Percentiles rank a stretch among this genome's conserved stretches.
phyloP scores from a whole-genome alignment of 2,329 filamentous ascomycete species.

The Fusarium domesticum region DNA sequence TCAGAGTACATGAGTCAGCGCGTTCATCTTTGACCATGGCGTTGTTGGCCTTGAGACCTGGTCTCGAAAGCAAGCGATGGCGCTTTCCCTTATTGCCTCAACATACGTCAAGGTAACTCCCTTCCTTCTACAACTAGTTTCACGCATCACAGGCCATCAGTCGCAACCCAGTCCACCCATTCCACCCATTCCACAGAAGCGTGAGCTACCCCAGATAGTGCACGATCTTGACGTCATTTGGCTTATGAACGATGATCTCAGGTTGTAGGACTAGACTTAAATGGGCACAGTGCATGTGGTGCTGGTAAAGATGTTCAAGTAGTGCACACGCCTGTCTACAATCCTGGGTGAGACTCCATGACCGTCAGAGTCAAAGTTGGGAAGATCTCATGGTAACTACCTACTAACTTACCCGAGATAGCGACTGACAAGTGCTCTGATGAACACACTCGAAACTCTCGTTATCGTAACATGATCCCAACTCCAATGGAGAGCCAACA shows the following conservation, averaged over 20 bases:
- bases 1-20: background rate
- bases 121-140: conserved; percentile 11
- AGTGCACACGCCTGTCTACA: too few relatives aligned
- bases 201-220: conserved; percentile 25
- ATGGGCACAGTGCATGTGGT: conserved; percentile 13
- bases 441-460: too few relatives aligned
- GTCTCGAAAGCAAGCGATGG: conserved; percentile 5
- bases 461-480: too few relatives aligned
- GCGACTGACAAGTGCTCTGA: too few relatives aligned
- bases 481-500: too few relatives aligned
- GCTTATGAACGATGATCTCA: conserved; percentile 25
- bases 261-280: conserved; percentile 14
- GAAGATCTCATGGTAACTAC: too few relatives aligned
- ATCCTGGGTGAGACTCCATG: too few relatives aligned
- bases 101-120: conserved; percentile 25
- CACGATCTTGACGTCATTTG: conserved; percentile 25
- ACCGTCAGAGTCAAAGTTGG: too few relatives aligned
- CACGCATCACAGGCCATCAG: background rate
- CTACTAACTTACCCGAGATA: too few relatives aligned
- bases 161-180: too few relatives aligned
- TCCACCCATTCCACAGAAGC: background rate
- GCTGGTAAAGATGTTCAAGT: too few relatives aligned
- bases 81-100: conserved; percentile 15
- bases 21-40: conserved; percentile 7
- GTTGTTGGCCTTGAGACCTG: conserved; percentile 18